Evolutionary conservation across 176 grass and related monocot genomes (phyloP).

Genomic region (Triticum dicoccoides): DNA sequence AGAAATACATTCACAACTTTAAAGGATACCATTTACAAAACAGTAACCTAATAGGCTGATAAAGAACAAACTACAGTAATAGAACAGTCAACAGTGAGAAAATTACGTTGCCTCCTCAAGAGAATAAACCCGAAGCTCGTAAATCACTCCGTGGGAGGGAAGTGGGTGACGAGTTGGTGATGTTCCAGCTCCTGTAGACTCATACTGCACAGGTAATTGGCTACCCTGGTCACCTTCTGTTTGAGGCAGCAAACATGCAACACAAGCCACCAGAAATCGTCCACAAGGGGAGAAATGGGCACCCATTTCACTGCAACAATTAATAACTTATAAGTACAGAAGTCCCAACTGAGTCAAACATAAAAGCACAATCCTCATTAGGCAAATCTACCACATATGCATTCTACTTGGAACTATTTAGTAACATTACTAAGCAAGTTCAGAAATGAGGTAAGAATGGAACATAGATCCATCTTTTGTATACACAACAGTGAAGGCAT

Average conservation of each 20-base stretch:
- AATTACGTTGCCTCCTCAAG: constrained; percentile 86
- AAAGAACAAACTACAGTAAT: constrained; percentile 1
- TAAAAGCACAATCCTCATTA: not conserved
- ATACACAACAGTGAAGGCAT: not conserved
- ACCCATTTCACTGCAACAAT: constrained; percentile 94
- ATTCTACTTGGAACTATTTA: constrained; percentile 24
- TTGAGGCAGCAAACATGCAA: constrained; percentile 93
- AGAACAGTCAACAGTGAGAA: constrained; percentile 13
- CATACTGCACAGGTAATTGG: constrained; percentile 67
- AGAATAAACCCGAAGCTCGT: constrained; percentile 98
- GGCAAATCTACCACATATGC: not conserved
- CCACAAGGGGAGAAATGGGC: constrained; percentile 98
- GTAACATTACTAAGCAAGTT: constrained; percentile 6
- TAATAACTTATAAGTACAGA: constrained; percentile 35
- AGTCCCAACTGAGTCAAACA: constrained; percentile 20
- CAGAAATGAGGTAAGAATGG: not conserved
- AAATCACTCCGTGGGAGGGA: constrained; percentile 88
- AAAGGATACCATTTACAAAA: constrained; percentile 15
- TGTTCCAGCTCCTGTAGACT: constrained; percentile 67
- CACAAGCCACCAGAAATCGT: constrained; percentile 92
- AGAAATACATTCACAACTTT: constrained; percentile 38
- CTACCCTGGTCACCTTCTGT: constrained; percentile 70
- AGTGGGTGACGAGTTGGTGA: constrained; percentile 94
- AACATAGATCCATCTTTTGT: constrained; percentile 6
- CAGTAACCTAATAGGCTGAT: not conserved